Evolutionary conservation across 768 basidiomycete genomes (phyloP).

Genomic region (Pisolithus tinctorius): DNA sequence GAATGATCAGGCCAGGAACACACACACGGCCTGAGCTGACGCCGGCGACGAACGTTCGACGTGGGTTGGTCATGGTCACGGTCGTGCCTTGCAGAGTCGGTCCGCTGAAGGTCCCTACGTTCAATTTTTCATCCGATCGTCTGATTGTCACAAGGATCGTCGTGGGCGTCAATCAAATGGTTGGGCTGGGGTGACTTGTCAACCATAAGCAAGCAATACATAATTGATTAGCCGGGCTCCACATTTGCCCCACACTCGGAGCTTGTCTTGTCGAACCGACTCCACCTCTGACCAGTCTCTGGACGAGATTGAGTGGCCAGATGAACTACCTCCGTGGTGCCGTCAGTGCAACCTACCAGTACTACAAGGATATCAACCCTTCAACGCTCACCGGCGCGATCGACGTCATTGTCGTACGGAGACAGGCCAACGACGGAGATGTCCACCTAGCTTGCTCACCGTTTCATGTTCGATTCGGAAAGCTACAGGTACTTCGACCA

Average conservation of each 20-base stretch:
- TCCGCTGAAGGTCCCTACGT: too few relatives aligned
- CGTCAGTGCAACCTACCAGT: slow-evolving; percentile 80
- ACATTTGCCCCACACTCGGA: background rate
- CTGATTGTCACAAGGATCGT: background rate
- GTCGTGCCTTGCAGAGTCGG: too few relatives aligned
- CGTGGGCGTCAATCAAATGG: background rate
- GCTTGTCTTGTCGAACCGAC: too few relatives aligned
- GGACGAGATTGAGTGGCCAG: background rate
- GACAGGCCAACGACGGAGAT: slow-evolving; percentile 55
- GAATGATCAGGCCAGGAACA: too few relatives aligned
- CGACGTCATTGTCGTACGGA: slow-evolving; percentile 94
- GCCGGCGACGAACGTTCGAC: too few relatives aligned
- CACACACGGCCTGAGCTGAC: too few relatives aligned
- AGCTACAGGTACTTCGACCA: slow-evolving; percentile 91
- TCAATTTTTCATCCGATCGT: too few relatives aligned
- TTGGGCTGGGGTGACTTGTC: background rate
- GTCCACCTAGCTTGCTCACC: slow-evolving; percentile 83
- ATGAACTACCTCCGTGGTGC: slow-evolving; percentile 92
- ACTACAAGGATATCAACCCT: slow-evolving; percentile 93
- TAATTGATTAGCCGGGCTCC: background rate
- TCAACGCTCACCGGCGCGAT: slow-evolving; percentile 97
- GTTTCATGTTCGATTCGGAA: slow-evolving; percentile 97
- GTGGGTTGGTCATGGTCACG: too few relatives aligned
- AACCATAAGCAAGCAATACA: background rate
- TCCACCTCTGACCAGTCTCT: background rate